These are phyloP conservation scores for Sphaerostilbella broomeana DNA, from an alignment of 2,329 filamentous ascomycete species.

Conservation along the genomic window DNA sequence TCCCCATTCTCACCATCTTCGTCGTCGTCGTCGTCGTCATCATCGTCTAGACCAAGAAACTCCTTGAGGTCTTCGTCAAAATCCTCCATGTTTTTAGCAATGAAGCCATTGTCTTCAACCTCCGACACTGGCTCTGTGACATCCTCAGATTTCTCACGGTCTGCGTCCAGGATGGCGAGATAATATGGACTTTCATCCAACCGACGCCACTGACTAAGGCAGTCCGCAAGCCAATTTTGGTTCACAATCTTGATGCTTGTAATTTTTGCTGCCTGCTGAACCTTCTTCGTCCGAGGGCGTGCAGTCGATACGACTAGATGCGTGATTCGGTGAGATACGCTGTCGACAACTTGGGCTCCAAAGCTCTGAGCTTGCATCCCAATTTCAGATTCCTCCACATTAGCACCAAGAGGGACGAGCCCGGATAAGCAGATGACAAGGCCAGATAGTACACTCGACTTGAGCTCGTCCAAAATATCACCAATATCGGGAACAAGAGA, in stretches of 20 bases:
- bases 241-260: constrained; percentile 84
- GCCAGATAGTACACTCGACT: constrained; percentile 66
- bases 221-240: constrained; percentile 82
- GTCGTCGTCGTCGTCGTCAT: constrained; percentile 38
- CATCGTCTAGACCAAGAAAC: constrained; percentile 56
- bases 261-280: constrained; percentile 75
- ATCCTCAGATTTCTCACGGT: constrained; percentile 39
- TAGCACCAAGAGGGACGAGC: constrained; percentile 74
- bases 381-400: constrained; percentile 76
- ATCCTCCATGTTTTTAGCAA: constrained; percentile 41
- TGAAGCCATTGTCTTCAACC: constrained; percentile 24
- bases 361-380: constrained; percentile 82
- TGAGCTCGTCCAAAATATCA: constrained; percentile 74
- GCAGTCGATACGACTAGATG: constrained; percentile 67
- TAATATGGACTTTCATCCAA: constrained; percentile 73
- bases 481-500: constrained; percentile 74
- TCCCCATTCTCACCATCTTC: constrained; percentile 19
- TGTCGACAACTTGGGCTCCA: constrained; percentile 59
- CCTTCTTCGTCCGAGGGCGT: constrained; percentile 79
- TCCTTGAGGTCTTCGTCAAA: constrained; percentile 69
- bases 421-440: constrained; percentile 83
- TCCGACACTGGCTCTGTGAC: constrained; percentile 27
- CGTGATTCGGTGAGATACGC: constrained; percentile 57
- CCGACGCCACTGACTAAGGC: constrained; percentile 74
- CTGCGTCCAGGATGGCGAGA: constrained; percentile 66